Evolutionary conservation across 1,139 yeast species (phyloP).

Genomic region (Blastobotrys niveus): DNA sequence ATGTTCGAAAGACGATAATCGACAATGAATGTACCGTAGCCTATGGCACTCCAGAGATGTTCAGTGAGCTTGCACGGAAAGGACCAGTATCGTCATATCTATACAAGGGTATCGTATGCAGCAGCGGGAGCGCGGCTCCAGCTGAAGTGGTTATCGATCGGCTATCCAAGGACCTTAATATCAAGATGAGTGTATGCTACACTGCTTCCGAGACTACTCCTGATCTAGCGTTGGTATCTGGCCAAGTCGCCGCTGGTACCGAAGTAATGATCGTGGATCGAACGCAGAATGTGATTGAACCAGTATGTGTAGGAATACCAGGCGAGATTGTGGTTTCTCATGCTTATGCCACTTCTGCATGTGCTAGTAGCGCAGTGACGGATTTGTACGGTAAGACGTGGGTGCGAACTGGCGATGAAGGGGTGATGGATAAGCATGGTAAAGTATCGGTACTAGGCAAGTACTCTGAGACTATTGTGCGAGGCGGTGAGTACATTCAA

Average conservation of each 20-base stretch:
- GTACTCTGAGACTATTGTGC: slow-evolving; percentile 34
- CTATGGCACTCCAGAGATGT: slow-evolving; percentile 36
- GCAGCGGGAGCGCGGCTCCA: too few relatives aligned
- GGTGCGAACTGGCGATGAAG: slow-evolving; percentile 37
- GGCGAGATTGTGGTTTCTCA: slow-evolving; percentile 33
- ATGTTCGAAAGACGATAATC: too few relatives aligned
- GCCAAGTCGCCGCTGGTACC: slow-evolving; percentile 32
- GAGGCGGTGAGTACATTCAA: slow-evolving; percentile 37
- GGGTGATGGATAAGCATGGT: slow-evolving; percentile 31
- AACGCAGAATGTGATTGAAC: slow-evolving; percentile 19
- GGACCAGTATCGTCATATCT: too few relatives aligned
- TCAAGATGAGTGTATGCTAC: too few relatives aligned
- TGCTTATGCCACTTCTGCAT: too few relatives aligned
- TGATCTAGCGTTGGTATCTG: too few relatives aligned
- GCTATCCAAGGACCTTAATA: too few relatives aligned
- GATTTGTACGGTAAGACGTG: slow-evolving; percentile 28
- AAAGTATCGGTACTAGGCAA: slow-evolving; percentile 33
- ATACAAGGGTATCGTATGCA: too few relatives aligned
- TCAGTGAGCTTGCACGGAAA: too few relatives aligned
- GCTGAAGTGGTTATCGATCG: too few relatives aligned
- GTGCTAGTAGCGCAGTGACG: too few relatives aligned
- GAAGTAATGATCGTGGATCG: slow-evolving; percentile 29
- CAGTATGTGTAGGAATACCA: slow-evolving; percentile 25
- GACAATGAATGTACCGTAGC: slow-evolving; percentile 33
- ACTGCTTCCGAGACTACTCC: slow-evolving; percentile 29